Percentiles rank a stretch among this genome's conserved stretches.
Conservation (phyloP, 768 basidiomycete species). For the Suillus clintonianus region DNA sequence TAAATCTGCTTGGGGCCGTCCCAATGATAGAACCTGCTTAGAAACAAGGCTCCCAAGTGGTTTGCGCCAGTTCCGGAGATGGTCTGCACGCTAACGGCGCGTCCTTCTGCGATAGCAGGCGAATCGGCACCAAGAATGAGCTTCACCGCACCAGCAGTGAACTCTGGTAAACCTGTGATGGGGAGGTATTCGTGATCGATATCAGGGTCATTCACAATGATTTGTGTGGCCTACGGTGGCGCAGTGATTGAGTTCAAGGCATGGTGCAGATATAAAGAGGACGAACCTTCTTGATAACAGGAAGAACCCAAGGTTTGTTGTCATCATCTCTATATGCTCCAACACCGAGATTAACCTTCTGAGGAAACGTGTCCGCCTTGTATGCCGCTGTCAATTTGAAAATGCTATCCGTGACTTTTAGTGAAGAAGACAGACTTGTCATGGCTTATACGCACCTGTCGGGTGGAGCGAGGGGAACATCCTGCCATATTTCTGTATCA, state of each 20-base stretch:
- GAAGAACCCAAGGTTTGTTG: slow-evolving; percentile 89
- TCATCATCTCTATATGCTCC: slow-evolving; percentile 91
- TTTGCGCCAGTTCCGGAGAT: slow-evolving; percentile 97
- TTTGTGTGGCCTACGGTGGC: slow-evolving; percentile 63
- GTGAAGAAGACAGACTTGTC: neutral
- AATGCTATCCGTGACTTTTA: slow-evolving; percentile 52
- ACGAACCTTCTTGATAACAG: slow-evolving; percentile 83
- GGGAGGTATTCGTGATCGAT: slow-evolving; percentile 94
- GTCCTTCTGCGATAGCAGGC: slow-evolving; percentile 65
- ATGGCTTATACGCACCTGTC: slow-evolving; percentile 57
- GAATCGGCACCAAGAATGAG: slow-evolving; percentile 79
- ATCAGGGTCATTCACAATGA: slow-evolving; percentile 64
- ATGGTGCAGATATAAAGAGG: slow-evolving; percentile 2
- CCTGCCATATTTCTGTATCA: slow-evolving; percentile 68
- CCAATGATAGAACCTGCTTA: slow-evolving; percentile 80
- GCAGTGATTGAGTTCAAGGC: slow-evolving; percentile 5
- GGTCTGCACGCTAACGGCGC: slow-evolving; percentile 84
- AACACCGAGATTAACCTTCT: slow-evolving; percentile 91
- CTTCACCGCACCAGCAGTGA: slow-evolving; percentile 78
- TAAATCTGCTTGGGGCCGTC: slow-evolving; percentile 68
- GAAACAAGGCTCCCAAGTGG: slow-evolving; percentile 87
- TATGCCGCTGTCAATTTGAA: slow-evolving; percentile 90
- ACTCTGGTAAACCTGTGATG: slow-evolving; percentile 85
- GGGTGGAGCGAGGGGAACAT: slow-evolving; percentile 81
- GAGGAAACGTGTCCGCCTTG: slow-evolving; percentile 72